Base-by-base conservation (phyloP, 495 filamentous ascomycete species). In the Penicillium parvum region DNA sequence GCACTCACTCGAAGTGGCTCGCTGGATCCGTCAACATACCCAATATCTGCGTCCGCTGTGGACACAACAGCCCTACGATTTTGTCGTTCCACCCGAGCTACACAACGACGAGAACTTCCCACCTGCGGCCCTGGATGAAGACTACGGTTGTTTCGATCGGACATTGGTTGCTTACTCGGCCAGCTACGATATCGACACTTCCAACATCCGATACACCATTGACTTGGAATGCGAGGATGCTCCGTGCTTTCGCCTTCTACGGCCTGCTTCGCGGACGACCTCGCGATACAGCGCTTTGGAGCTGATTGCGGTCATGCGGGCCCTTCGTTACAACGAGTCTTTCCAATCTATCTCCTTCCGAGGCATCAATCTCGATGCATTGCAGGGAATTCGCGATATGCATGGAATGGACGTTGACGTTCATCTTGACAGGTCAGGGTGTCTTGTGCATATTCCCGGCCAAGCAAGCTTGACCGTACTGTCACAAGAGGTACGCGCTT, bases 291-390 rank as follows among this genome's bases (percentile, higher is more conserved):
- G 73, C 3, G 60, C 77, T 5, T 58, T 84, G 35, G 92, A 96
- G 61, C 61, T 96, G 17, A 69, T 98, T 27, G 89, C 92, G 2
- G 78, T 96, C 17, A 77, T 96, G 72, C 79, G 91, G 14, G 79
- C 92, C 5, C 66, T 98, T 35, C 78, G 92, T 25, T 98, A 95
- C 66, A 96, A 96, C 53, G 88, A 95, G 58, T 85, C 79, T 10
- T 96, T 96, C 61, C 75, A 74, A 37, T 84, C 87, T 1, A 77
- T 98, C 26, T 96, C 89, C 1, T 96, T 96, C 60, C 67, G 74
- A 10, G 80, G 83, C 19, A 77, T 95, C 34, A 79, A 75, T 45
- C 73, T 98, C 7, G 83, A 88, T 47, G 52, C 63, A 23, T 58
- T 90, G 18, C 82, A 86, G 49, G 73, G 75, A 6, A 50, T 83